A percentile compares a stretch with the other conserved stretches of the same genome.
phyloP scores from a whole-genome alignment of 768 basidiomycete species.

The Psilocybe sp. region DNA sequence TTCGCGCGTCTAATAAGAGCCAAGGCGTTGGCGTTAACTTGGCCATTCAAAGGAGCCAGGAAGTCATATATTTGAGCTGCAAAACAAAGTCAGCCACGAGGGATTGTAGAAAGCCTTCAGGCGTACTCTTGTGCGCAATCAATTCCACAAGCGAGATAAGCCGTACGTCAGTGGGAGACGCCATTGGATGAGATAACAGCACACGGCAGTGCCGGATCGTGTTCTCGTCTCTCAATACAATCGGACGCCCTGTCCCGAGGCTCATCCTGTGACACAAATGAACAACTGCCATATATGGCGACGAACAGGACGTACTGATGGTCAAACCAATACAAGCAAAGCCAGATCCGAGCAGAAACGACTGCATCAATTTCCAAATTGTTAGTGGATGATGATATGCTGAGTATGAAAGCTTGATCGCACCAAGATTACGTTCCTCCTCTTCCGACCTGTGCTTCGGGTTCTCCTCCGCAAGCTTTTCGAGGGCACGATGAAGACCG shows the following conservation, averaged over 20 bases:
- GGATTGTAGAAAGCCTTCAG: conserved; percentile 4
- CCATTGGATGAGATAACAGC: conserved; percentile 82
- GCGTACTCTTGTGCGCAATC: conserved; percentile 76
- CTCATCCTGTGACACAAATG: conserved; percentile 61
- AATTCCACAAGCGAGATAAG: conserved; percentile 87
- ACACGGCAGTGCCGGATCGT: conserved; percentile 84
- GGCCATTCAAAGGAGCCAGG: conserved; percentile 79
- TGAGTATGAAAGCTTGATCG: conserved; percentile 15
- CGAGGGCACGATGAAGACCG: conserved; percentile 87
- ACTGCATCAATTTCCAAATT: conserved; percentile 40
- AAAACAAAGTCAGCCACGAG: not conserved
- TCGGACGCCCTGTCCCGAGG: conserved; percentile 86
- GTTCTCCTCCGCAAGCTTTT: conserved; percentile 79
- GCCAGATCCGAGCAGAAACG: conserved; percentile 90
- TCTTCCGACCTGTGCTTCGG: conserved; percentile 72
- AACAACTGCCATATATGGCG: conserved; percentile 8
- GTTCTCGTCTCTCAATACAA: conserved; percentile 85
- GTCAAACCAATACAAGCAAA: conserved; percentile 95
- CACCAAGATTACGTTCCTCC: conserved; percentile 85
- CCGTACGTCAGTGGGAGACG: conserved; percentile 85
- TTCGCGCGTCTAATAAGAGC: conserved; percentile 87
- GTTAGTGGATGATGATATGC: conserved; percentile 4
- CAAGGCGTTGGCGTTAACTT: conserved; percentile 81
- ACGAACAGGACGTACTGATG: conserved; percentile 62
- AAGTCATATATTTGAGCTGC: conserved; percentile 93